A percentile compares a stretch with the other conserved stretches of the same genome.
phyloP scores from a whole-genome alignment of 2,329 filamentous ascomycete genomes.

The Cladophialophora psammophila region DNA sequence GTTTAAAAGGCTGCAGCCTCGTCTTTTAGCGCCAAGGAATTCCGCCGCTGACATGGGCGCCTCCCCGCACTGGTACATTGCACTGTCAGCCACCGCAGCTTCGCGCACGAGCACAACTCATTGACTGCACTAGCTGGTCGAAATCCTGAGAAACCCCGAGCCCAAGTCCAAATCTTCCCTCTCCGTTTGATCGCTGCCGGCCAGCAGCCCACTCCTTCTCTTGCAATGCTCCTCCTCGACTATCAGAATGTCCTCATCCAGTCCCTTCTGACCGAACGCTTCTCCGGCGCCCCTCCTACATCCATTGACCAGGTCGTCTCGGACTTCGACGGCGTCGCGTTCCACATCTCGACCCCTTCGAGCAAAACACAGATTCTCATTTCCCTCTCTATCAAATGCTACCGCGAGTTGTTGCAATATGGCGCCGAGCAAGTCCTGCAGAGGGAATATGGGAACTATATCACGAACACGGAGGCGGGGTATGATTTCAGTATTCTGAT shows the following conservation, averaged over 20 bases:
- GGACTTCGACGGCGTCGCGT: constrained; percentile 98
- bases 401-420: constrained; percentile 87
- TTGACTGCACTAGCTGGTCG: background rate
- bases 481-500: constrained; percentile 96
- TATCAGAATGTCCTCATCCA: constrained; percentile 99
- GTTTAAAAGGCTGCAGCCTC: background rate
- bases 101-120: background rate
- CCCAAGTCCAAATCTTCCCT: background rate
- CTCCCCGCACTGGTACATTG: background rate
- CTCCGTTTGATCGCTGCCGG: constrained; percentile 1
- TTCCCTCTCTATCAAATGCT: constrained; percentile 95
- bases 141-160: background rate
- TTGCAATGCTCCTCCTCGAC: constrained; percentile 86
- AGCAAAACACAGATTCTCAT: constrained; percentile 92
- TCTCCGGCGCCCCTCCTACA: constrained; percentile 68
- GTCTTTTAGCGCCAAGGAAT: background rate
- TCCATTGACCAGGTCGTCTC: constrained; percentile 98
- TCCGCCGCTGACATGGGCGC: constrained; percentile 7
- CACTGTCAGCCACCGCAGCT: background rate
- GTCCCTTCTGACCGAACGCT: constrained; percentile 92
- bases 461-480: constrained; percentile 83
- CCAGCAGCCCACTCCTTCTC: background rate
- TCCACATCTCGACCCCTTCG: constrained; percentile 97
- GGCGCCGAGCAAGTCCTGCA: constrained; percentile 90
- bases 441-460: constrained; percentile 93